phyloP scores from a whole-genome alignment of 2,329 filamentous ascomycete species.

The Paecilomyces variotii region DNA sequence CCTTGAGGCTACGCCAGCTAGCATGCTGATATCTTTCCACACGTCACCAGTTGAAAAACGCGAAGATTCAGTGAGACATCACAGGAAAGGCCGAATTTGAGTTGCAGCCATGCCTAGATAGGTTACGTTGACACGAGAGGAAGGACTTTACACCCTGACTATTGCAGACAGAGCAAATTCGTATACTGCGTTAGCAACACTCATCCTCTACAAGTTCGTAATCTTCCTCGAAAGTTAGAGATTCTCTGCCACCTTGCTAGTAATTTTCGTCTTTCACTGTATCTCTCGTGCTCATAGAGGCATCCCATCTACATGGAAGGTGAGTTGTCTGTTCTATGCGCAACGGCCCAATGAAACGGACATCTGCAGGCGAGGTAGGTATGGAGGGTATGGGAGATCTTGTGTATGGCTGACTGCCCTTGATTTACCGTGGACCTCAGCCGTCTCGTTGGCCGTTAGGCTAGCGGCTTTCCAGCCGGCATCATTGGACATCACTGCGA shows the following conservation, averaged over 20 bases:
- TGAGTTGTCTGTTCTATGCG: slow-evolving; percentile 11
- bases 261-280: neutral
- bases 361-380: neutral
- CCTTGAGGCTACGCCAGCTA: neutral
- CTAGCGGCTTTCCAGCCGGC: neutral
- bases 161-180: neutral
- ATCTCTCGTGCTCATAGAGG: slow-evolving; percentile 1
- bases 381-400: neutral
- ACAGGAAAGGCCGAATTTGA: neutral
- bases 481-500: neutral
- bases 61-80: neutral
- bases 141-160: neutral
- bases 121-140: slow-evolving; percentile 1
- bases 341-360: slow-evolving; percentile 3
- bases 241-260: neutral
- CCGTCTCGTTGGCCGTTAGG: neutral
- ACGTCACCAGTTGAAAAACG: slow-evolving; percentile 1
- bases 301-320: slow-evolving; percentile 5
- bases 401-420: neutral
- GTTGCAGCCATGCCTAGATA: slow-evolving; percentile 10
- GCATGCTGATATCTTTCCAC: neutral
- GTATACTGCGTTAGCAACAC: neutral
- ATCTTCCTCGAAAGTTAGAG: neutral
- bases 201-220: neutral
- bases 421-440: neutral